Evolutionary conservation across 805 yeast genomes (phyloP).

Genomic region (Kodamaea hsintzibuensis): DNA sequence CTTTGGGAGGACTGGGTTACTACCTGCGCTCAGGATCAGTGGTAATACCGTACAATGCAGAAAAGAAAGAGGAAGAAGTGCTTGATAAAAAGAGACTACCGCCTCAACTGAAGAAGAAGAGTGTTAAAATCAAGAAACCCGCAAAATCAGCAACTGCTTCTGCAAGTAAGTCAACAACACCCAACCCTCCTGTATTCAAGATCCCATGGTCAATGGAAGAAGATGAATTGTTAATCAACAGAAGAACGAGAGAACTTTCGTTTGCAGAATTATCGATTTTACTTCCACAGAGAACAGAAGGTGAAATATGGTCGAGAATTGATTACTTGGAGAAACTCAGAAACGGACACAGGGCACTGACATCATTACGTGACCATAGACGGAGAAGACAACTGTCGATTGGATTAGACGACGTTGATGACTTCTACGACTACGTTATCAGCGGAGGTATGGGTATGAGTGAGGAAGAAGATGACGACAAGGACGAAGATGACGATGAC

Average conservation of each 20-base stretch:
- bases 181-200: conserved; percentile 22
- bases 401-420: conserved; percentile 45
- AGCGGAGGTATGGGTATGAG: conserved; percentile 40
- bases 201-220: conserved; percentile 64
- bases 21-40: conserved; percentile 40
- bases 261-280: conserved; percentile 73
- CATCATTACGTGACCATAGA: conserved; percentile 28
- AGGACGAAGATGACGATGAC: conserved; percentile 32
- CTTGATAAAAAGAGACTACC: conserved; percentile 19
- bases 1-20: conserved; percentile 24
- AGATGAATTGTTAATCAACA: conserved; percentile 61
- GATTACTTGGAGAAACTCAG: conserved; percentile 43
- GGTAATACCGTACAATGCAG: conserved; percentile 35
- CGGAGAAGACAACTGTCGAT: conserved; percentile 39
- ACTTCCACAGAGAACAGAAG: conserved; percentile 70
- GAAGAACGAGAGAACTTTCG: conserved; percentile 58
- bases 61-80: conserved; percentile 26
- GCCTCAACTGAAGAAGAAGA: not conserved
- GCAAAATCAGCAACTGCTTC: not conserved
- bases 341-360: conserved; percentile 32
- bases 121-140: conserved; percentile 9
- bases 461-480: conserved; percentile 35
- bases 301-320: conserved; percentile 69
- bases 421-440: conserved; percentile 38
- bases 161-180: conserved; percentile 3